phyloP scores from a whole-genome alignment of 164 flowering plant genomes.

The Malania oleifera region DNA sequence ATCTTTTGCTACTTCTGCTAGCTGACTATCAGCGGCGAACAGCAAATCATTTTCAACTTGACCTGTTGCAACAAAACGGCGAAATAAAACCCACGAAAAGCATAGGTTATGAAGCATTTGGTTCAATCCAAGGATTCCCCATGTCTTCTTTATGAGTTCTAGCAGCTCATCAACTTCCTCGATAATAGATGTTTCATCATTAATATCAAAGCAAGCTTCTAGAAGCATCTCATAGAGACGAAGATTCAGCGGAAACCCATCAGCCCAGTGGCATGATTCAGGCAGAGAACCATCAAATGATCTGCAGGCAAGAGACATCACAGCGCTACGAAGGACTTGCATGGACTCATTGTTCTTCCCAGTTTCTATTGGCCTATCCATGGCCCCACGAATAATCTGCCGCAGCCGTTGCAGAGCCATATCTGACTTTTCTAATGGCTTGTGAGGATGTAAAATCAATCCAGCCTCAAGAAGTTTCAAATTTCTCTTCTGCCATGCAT shows the following conservation, averaged over 20 bases:
- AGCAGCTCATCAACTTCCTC: constrained; percentile 86
- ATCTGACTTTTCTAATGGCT: constrained; percentile 44
- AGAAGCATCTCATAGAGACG: constrained; percentile 64
- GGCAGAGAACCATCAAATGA: constrained; percentile 51
- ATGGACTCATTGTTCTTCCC: constrained; percentile 63
- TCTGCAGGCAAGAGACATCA: constrained; percentile 69
- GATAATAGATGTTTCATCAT: constrained; percentile 57
- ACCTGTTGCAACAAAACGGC: constrained; percentile 59
- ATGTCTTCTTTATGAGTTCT: constrained; percentile 83
- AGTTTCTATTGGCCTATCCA: constrained; percentile 58
- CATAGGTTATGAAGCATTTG: constrained; percentile 81
- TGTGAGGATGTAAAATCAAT: constrained; percentile 60
- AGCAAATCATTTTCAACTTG: constrained; percentile 67
- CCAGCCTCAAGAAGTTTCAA: constrained; percentile 82
- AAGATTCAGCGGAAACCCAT: constrained; percentile 77
- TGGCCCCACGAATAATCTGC: constrained; percentile 50
- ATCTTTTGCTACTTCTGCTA: constrained; percentile 68
- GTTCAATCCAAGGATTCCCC: constrained; percentile 72
- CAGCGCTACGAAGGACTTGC: constrained; percentile 52
- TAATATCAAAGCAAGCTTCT: constrained; percentile 76
- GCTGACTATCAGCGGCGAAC: constrained; percentile 54
- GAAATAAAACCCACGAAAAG: constrained; percentile 75
- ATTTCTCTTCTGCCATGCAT: constrained; percentile 67
- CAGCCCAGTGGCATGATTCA: constrained; percentile 87
- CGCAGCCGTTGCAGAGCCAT: constrained; percentile 43